Conservation (phyloP, 495 filamentous ascomycete species). For the Aspergillus nanangensis region DNA sequence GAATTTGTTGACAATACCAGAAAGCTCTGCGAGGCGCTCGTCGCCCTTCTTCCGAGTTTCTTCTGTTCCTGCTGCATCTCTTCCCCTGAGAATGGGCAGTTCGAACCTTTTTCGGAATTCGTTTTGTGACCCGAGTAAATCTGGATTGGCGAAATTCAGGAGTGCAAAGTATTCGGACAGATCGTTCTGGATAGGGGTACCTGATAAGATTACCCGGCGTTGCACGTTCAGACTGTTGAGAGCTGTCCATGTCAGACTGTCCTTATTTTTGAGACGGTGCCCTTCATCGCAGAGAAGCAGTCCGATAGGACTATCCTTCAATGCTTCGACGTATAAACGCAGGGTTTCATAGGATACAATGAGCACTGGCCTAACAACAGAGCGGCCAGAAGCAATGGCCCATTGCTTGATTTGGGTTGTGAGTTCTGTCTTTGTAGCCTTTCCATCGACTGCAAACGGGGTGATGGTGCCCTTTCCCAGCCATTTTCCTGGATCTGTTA, state of each 20-base stretch:
- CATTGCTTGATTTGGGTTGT: constrained; percentile 88
- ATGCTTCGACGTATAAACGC: constrained; percentile 81
- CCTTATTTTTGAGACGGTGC: constrained; percentile 96
- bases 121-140: constrained; percentile 77
- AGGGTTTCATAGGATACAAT: constrained; percentile 99
- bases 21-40: constrained; percentile 75
- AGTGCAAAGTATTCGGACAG: constrained; percentile 95
- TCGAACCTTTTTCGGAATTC: constrained; percentile 97
- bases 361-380: constrained; percentile 94
- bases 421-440: constrained; percentile 90
- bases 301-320: constrained; percentile 83
- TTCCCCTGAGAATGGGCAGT: constrained; percentile 84
- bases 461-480: constrained; percentile 85
- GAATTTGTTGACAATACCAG: constrained; percentile 90
- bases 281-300: constrained; percentile 97
- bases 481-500: constrained; percentile 68
- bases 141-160: constrained; percentile 95
- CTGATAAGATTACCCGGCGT: constrained; percentile 89
- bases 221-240: constrained; percentile 87
- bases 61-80: constrained; percentile 86
- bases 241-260: constrained; percentile 89
- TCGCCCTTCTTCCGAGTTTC: constrained; percentile 79
- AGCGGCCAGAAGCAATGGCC: constrained; percentile 82
- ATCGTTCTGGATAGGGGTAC: constrained; percentile 97
- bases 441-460: constrained; percentile 96